Conservation (phyloP, 2,329 filamentous ascomycete species). For the Xylariales sp. region DNA sequence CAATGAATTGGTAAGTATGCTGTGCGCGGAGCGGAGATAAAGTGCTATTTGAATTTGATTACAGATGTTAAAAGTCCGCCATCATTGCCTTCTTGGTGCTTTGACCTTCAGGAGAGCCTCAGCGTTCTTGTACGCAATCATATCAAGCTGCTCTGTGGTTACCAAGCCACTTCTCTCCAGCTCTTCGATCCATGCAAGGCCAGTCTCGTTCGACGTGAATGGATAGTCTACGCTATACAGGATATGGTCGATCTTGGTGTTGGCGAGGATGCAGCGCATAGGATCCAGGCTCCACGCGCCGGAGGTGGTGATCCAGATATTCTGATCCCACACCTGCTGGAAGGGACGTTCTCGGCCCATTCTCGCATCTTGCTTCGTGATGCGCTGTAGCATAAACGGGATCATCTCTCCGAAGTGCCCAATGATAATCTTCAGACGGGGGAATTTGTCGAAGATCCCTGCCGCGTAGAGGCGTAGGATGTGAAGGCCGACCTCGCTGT, state of each 20-base stretch:
- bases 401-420: conserved; percentile 42
- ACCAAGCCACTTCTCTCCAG: conserved; percentile 45
- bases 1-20: too few species aligned
- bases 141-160: conserved; percentile 40
- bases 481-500: conserved; percentile 29
- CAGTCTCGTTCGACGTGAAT: conserved; percentile 45
- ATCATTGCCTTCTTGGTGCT: too few species aligned
- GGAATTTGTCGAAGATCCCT: conserved; percentile 29
- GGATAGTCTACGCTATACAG: conserved; percentile 57
- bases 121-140: conserved; percentile 46
- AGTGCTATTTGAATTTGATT: too few species aligned
- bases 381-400: conserved; percentile 49
- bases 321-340: conserved; percentile 47
- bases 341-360: conserved; percentile 32
- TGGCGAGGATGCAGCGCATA: conserved; percentile 37
- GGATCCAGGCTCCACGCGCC: conserved; percentile 47
- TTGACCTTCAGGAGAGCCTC: conserved; percentile 28
- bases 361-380: conserved; percentile 21
- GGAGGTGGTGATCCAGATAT: conserved; percentile 54
- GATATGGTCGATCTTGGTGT: conserved; percentile 43
- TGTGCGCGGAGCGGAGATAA: too few species aligned
- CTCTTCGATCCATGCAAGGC: conserved; percentile 41
- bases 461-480: conserved; percentile 22
- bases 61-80: too few species aligned
- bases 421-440: conserved; percentile 31